Base-by-base conservation (phyloP, 169 alveolate genomes). In the Theileria parva region DNA sequence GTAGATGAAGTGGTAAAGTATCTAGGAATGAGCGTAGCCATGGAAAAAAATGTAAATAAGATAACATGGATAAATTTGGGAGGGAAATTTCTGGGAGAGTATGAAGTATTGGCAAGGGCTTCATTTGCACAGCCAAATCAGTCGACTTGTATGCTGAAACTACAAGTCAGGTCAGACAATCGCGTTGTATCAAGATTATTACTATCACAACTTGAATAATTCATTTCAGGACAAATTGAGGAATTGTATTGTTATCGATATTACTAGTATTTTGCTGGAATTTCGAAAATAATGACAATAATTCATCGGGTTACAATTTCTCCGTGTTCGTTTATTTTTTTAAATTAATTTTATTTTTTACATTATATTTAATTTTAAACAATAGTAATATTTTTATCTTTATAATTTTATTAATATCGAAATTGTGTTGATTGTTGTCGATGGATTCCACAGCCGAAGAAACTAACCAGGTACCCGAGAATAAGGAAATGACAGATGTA, bases 111-210 rank as follows among this genome's bases (percentile, higher is more conserved):
- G 11, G 87, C 85, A 12, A 78, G 60, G 64, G 91, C 88, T 50
- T 75, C 91, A 23, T 61, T 85, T 65, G 91, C 77, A 30, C 86
- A 77, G 87, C 72, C 85, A 60, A 66, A 76, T 70, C 69, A 39
- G 44, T 60, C 61, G 28, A 37, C 76, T 27, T 85, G 91, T 73
- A 64, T 79, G 30, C 85, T 85, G 50, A 85, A 73, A 48, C 66
- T 85, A 50, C 86, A 77, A 51, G 59, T 85, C 74, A 69, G 87
- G 51, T 30, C 88, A 37, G 21, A 23, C 19, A 9, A 30, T 13
- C 48, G 23, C 23, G 68, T 60, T 23, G 30, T 85, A 1, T 19
- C 86, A 9, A 68, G 79, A 11, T 12, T 71, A 39, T 28, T 85
- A 3, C 48, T 85, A 25, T 21, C 84, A 25, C 81, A 25, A n/a